phyloP scores from a whole-genome alignment of 2,329 filamentous ascomycete genomes.

The Cladosporium austrohemisphaericum region DNA sequence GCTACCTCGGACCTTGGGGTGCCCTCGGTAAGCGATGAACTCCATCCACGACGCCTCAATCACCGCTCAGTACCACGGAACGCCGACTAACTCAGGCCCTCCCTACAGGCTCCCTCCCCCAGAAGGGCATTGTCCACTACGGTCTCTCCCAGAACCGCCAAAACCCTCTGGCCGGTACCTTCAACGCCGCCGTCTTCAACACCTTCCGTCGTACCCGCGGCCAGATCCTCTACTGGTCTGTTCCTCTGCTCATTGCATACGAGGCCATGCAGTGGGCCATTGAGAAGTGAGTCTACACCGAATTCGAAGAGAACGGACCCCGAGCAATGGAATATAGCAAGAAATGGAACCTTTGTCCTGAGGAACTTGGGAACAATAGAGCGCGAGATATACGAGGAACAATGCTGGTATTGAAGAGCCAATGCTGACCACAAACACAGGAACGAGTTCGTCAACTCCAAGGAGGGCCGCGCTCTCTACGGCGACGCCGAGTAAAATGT shows the following conservation, averaged over 20 bases:
- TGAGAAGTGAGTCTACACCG: conserved; percentile 64
- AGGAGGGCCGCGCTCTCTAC: conserved; percentile 61
- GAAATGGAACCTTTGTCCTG: neutral
- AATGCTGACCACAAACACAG: conserved; percentile 40
- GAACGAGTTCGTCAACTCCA: conserved; percentile 79
- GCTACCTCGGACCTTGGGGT: conserved; percentile 73
- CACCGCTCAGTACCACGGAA: conserved; percentile 24
- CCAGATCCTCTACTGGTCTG: conserved; percentile 86
- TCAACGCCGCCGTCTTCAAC: conserved; percentile 90
- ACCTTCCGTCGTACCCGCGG: conserved; percentile 77
- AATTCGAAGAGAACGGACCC: neutral
- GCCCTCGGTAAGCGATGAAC: conserved; percentile 61
- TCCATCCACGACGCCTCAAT: neutral
- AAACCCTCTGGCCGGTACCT: conserved; percentile 74
- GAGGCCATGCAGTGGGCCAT: conserved; percentile 84
- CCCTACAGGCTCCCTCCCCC: conserved; percentile 44
- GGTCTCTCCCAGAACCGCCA: conserved; percentile 82
- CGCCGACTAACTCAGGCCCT: neutral
- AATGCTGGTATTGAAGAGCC: neutral
- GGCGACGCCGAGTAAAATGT: conserved; percentile 39
- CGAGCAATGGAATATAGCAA: neutral
- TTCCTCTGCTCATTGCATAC: conserved; percentile 76
- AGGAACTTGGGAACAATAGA: neutral
- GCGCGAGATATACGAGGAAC: neutral
- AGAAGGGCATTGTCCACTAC: conserved; percentile 66